Base-by-base conservation (phyloP, 2,329 filamentous ascomycete species). In the Colletotrichum chrysophilum region DNA sequence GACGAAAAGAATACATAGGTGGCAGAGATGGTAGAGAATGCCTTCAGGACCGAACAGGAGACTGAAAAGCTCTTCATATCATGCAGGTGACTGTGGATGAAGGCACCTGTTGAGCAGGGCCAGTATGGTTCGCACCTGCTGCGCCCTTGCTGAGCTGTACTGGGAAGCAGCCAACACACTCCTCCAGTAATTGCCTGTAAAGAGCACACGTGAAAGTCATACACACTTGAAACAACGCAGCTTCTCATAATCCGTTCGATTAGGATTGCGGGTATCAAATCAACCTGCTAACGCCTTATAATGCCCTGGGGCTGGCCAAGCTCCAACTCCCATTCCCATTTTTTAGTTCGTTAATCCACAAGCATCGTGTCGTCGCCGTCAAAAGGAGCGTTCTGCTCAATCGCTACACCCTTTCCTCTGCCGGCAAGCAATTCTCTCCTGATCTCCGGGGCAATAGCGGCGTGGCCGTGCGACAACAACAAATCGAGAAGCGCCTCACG, bases 321-420 rank as follows among this genome's bases (percentile, higher is more conserved):
- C 34, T 76, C 74, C 70, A 74, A 60, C 70, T 74, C 74, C 74
- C 65, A 69, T 66, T 68, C 65, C 74, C 64, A 48, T 52, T 76
- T 36, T 70, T 69, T 69, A 28, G 48, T 71, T 79, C 70, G 84
- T 77, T 78, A 86, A 77, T 91, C 93, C 80, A 96, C 90, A 81
- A 96, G 88, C 95, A 98, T 98, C 18, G 96, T 98, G 87, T 98
- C 96, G 83, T 98, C 95, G 12, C 94, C 96, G 79, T 95, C 92
- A 79, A 91, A 86, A 28, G 82, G 87, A 78, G 85, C 87, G 79
- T 80, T 90, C 78, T 85, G 90, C 83, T 95, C 93, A 26, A 93
- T 82, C 28, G 92, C 88, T 7, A 96, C 92, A 48, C 96, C 96
- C 77, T 97, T 91, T 3, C 96, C 96, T 84, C 97, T 90, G 3